Conservation (phyloP, 768 basidiomycete species). For the Porphyrellus cyaneotinctus region DNA sequence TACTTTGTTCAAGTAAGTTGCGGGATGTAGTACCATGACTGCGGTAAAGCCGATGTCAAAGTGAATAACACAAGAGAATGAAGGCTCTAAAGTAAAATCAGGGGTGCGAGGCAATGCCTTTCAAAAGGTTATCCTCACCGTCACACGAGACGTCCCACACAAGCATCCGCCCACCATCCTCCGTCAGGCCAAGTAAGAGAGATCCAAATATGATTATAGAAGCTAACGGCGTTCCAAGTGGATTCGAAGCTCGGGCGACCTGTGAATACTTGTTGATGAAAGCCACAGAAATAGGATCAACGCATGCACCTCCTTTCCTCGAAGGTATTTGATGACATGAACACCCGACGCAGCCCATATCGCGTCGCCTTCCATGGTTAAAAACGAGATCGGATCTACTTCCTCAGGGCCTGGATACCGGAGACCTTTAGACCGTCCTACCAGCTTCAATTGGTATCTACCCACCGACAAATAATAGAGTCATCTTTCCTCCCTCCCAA, state of each 20-base stretch:
- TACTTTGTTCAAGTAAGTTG: slow-evolving; percentile 96
- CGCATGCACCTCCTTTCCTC: slow-evolving; percentile 77
- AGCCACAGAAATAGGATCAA: not conserved
- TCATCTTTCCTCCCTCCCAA: slow-evolving; percentile 96
- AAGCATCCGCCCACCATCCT: slow-evolving; percentile 72
- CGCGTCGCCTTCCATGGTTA: slow-evolving; percentile 81
- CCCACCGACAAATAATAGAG: slow-evolving; percentile 89
- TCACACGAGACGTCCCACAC: slow-evolving; percentile 67
- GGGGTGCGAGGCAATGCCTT: not conserved
- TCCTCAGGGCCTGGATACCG: slow-evolving; percentile 70
- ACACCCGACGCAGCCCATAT: slow-evolving; percentile 78
- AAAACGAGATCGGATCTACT: slow-evolving; percentile 62
- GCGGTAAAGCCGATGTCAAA: slow-evolving; percentile 86
- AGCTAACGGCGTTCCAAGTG: slow-evolving; percentile 54
- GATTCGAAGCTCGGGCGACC: slow-evolving; percentile 61
- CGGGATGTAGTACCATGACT: slow-evolving; percentile 83
- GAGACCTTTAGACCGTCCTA: slow-evolving; percentile 2
- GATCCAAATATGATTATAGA: slow-evolving; percentile 78
- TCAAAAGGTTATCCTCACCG: slow-evolving; percentile 39
- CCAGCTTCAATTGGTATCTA: not conserved
- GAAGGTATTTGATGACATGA: slow-evolving; percentile 68
- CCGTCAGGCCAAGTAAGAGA: slow-evolving; percentile 73
- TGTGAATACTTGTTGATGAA: slow-evolving; percentile 7
- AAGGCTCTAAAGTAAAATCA: slow-evolving; percentile 19
- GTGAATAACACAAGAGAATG: slow-evolving; percentile 52